These are phyloP conservation scores for Yamadazyma taylorii DNA, from an alignment of 1,139 yeast genomes.

Conservation along the genomic window DNA sequence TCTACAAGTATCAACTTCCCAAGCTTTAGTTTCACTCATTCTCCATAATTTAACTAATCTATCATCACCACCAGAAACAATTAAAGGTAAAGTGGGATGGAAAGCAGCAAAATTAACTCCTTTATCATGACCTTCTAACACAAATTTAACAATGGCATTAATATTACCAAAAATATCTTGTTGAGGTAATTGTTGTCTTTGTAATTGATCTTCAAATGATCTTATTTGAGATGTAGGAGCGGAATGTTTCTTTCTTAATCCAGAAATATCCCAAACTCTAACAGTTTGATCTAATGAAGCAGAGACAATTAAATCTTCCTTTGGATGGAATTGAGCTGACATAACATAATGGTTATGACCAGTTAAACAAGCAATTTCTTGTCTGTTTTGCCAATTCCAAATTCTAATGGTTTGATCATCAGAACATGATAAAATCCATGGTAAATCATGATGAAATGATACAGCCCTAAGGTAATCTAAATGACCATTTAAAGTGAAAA, in stretches of 20 bases:
- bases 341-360: conserved; percentile 98
- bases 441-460: conserved; percentile 91
- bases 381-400: conserved; percentile 99
- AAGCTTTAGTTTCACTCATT: conserved; percentile 96
- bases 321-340: conserved; percentile 97
- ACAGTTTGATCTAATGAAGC: conserved; percentile 99
- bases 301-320: conserved; percentile 90
- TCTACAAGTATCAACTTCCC: conserved; percentile 98
- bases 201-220: conserved; percentile 77
- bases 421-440: conserved; percentile 95
- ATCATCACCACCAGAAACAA: conserved; percentile 96
- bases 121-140: conserved; percentile 95
- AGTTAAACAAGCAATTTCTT: conserved; percentile 94
- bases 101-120: conserved; percentile 99
- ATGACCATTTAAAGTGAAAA: conserved; percentile 90
- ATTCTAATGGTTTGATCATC: conserved; percentile 98
- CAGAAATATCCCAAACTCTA: conserved; percentile 97
- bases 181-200: conserved; percentile 70
- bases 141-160: conserved; percentile 93
- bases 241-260: conserved; percentile 91
- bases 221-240: conserved; percentile 63
- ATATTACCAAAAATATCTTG: conserved; percentile 94
- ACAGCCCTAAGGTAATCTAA: conserved; percentile 95
- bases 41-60: conserved; percentile 95
- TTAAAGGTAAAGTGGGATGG: conserved; percentile 94